Conservation (phyloP, 2,329 filamentous ascomycete species). For the Arthroderma sp. region DNA sequence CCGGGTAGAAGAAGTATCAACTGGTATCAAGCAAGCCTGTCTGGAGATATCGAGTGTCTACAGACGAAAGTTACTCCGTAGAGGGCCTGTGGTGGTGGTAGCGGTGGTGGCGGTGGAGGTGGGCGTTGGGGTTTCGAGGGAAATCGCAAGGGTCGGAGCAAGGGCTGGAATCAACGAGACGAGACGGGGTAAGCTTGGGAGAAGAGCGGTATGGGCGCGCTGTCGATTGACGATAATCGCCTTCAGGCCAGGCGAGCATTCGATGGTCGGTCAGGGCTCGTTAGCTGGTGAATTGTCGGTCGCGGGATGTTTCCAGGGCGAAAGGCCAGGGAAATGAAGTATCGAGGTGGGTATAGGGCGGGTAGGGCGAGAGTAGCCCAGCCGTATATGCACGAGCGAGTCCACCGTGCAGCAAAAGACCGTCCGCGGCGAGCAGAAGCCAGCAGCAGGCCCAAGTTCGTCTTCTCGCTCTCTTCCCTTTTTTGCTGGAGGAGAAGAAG, state of each 20-base stretch:
- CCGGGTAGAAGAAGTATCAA: no score
- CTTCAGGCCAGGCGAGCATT: background rate
- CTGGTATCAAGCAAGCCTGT: background rate
- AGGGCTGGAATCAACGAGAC: background rate
- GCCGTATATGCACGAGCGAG: background rate
- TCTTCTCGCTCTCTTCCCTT: background rate
- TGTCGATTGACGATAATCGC: background rate
- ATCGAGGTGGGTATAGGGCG: conserved; percentile 6
- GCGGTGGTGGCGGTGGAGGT: background rate
- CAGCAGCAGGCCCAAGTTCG: background rate
- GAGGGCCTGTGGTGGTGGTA: background rate
- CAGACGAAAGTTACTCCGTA: background rate
- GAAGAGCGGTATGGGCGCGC: background rate
- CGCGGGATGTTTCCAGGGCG: background rate
- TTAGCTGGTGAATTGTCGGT: background rate
- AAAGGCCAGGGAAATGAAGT: conserved; percentile 3
- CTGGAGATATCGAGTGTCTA: background rate
- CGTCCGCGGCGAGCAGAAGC: background rate
- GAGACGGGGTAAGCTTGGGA: background rate
- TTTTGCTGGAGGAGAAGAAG: no score
- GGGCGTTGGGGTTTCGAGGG: background rate
- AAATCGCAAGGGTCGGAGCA: background rate
- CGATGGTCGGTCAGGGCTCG: background rate
- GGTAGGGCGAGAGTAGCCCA: background rate
- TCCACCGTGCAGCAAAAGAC: background rate